A percentile compares a stretch with the other conserved stretches of the same genome.
Conservation (phyloP, 1,284 basidiomycete genomes). For the Tilletia setariae region DNA sequence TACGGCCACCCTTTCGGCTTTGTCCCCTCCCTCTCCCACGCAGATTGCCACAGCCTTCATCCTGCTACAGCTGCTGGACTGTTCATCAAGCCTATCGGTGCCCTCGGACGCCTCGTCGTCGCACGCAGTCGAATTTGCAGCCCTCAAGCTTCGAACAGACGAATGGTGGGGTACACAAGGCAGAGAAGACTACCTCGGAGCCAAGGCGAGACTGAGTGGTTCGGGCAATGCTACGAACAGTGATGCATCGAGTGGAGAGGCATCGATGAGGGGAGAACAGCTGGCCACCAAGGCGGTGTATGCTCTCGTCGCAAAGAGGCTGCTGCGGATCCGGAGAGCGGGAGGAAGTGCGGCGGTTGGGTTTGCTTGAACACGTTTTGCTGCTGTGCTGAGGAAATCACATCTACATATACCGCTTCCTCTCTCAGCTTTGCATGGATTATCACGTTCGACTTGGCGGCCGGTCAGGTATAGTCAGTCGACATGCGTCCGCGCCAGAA, state of each 20-base stretch:
- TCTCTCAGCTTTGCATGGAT: no score
- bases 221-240: slow-evolving; percentile 16
- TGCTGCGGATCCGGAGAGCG: slow-evolving; percentile 31
- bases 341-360: slow-evolving; percentile 8
- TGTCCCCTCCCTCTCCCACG: slow-evolving; percentile 28
- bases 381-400: no score
- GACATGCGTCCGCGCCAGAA: no score
- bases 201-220: slow-evolving; percentile 21
- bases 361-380: background rate
- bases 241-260: slow-evolving; percentile 27
- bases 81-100: background rate
- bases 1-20: slow-evolving; percentile 16
- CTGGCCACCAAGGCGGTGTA: slow-evolving; percentile 49
- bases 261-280: slow-evolving; percentile 27
- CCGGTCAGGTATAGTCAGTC: no score
- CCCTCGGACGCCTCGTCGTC: slow-evolving; percentile 21
- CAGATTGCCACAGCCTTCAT: slow-evolving; percentile 42
- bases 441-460: no score
- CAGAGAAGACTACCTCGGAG: no score
- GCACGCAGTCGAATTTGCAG: slow-evolving; percentile 39
- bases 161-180: slow-evolving; percentile 40
- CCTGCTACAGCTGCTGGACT: slow-evolving; percentile 38
- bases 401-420: no score
- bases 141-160: slow-evolving; percentile 35
- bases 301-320: slow-evolving; percentile 46